Evolutionary conservation across 2,329 filamentous ascomycete genomes (phyloP), one percentile per base, ranked within the genome.

Genomic region (Nannizziopsis barbatae): DNA sequence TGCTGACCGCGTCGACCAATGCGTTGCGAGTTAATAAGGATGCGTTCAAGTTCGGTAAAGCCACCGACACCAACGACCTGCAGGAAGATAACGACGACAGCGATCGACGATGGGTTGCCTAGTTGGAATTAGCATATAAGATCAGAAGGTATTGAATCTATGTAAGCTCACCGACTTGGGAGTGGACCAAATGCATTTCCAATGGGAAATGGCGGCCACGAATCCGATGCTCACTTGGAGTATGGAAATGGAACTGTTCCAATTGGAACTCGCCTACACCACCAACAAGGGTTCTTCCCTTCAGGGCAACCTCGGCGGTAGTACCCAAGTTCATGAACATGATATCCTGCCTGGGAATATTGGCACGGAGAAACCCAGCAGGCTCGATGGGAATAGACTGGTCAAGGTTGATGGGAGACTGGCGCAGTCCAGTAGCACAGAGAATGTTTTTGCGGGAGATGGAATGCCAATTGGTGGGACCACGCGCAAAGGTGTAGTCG

Each of bases 191-290:
- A 64, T 81, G 78, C 63, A 73, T 70, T 61, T 76, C 74, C 68
- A 76, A 65, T 61, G 57, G 70, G 55, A 64, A 71, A 57, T 68
- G 67, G 53, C 73, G 70, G n/a, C 66, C 64, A 47, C 65, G 60
- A 49, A 79, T 64, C 41, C 71, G 68, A 56, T 81, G 77, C 65
- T 81, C 77, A 38, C 74, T 75, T 0, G 77, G 76, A 0, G 75
- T 74, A 57, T 80, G 77, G 63, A 80, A 76, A 61, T 80, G 77
- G 64, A 79, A 79, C 55, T 80, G 76, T 41, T 62, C 63, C 11
- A 79, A 64, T 0, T 54, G 57, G 59, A 71, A 77, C 12, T 64
- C 57, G 12, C 60, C 60, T 27, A 64, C 66, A 1, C 56, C 62
- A 15, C 45, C 38, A 18, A 73, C 58, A 0, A 55, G 63, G 2